Evolutionary conservation across 1,139 yeast species (phyloP).

Genomic region (Yamadazyma diospyri): DNA sequence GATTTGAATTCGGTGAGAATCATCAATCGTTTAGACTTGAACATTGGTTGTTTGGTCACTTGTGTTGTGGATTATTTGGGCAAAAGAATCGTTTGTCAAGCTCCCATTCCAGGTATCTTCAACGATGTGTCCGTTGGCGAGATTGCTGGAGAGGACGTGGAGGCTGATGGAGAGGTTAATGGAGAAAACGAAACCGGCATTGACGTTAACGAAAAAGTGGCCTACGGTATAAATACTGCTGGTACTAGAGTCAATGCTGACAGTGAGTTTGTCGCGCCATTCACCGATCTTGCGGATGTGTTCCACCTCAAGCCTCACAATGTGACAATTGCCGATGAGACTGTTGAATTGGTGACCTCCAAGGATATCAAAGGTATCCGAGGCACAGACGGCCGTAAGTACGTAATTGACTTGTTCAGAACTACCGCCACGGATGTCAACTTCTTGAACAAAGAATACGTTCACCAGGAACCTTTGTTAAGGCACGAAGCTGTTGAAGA

Average conservation of each 20-base stretch:
- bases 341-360: slow-evolving; percentile 59
- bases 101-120: slow-evolving; percentile 97
- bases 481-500: slow-evolving; percentile 88
- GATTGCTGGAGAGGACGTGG: slow-evolving; percentile 8
- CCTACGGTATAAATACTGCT: slow-evolving; percentile 74
- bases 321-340: slow-evolving; percentile 34
- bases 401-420: slow-evolving; percentile 79
- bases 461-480: slow-evolving; percentile 73
- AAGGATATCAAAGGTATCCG: slow-evolving; percentile 79
- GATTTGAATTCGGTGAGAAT: slow-evolving; percentile 72
- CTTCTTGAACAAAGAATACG: slow-evolving; percentile 61
- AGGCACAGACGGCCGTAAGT: slow-evolving; percentile 84
- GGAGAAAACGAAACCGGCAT: slow-evolving; percentile 9
- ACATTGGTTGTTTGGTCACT: slow-evolving; percentile 68
- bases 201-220: slow-evolving; percentile 42
- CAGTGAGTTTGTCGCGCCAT: slow-evolving; percentile 50
- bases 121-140: slow-evolving; percentile 31
- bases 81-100: slow-evolving; percentile 82
- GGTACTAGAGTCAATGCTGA: slow-evolving; percentile 45
- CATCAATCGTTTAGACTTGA: slow-evolving; percentile 63
- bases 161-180: slow-evolving; percentile 15
- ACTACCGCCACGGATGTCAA: slow-evolving; percentile 80
- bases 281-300: slow-evolving; percentile 63
- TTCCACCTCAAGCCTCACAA: slow-evolving; percentile 76
- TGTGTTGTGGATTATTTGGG: slow-evolving; percentile 89